phyloP scores from a whole-genome alignment of 225 moss, liverwort and hornwort genomes.

The Bryoerythrophyllum caledonicum region DNA sequence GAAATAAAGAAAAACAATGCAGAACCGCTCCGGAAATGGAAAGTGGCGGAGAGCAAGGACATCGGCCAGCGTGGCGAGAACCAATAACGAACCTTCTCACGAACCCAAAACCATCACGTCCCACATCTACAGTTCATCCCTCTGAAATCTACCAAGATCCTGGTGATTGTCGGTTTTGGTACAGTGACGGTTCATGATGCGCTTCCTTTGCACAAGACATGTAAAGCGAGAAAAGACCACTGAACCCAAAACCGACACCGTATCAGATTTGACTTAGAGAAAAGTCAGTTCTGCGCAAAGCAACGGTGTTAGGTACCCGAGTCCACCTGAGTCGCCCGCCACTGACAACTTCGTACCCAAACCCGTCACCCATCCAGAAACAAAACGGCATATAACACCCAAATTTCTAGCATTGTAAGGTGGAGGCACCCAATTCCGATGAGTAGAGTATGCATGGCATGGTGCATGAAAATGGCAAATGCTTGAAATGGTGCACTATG shows the following conservation, averaged over 20 bases:
- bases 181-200: too few species aligned
- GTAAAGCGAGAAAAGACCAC: not conserved
- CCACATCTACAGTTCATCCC: too few species aligned
- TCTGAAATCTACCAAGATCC: not conserved
- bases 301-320: not conserved
- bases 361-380: not conserved
- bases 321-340: too few species aligned
- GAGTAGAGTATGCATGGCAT: too few species aligned
- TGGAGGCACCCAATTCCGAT: too few species aligned
- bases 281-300: not conserved
- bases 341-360: too few species aligned
- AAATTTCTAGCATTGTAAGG: too few species aligned
- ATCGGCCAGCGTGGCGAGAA: not conserved
- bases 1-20: too few species aligned
- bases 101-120: not conserved
- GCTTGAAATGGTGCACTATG: too few species aligned
- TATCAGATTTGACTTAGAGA: not conserved
- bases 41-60: not conserved
- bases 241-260: not conserved
- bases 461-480: too few species aligned
- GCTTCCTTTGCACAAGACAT: too few species aligned
- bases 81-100: not conserved
- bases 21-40: not conserved
- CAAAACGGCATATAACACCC: not conserved
- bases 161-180: not conserved